phyloP scores from a whole-genome alignment of 495 filamentous ascomycete species.

The Neurospora sp. region DNA sequence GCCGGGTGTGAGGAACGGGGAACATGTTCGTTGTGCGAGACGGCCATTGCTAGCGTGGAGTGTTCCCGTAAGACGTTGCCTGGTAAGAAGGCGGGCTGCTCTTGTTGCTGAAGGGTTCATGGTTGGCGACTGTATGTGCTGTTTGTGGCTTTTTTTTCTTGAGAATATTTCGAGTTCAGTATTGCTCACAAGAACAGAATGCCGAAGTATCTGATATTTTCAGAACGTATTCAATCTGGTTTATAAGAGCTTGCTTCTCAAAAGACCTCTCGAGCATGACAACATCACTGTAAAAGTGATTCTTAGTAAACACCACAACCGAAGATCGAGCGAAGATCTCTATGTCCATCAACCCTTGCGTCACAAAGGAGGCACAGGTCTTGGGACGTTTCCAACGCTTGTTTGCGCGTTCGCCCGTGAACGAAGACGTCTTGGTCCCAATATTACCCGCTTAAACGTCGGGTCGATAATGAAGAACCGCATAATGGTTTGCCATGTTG shows the following conservation, averaged over 20 bases:
- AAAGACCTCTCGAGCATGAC: not conserved
- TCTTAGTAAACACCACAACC: not conserved
- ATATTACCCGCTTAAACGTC: not conserved
- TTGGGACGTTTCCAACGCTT: not conserved
- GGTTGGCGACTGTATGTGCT: not conserved
- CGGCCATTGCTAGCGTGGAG: not conserved
- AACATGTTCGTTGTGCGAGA: not conserved
- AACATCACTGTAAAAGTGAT: not conserved
- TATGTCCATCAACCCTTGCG: not conserved
- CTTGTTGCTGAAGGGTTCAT: constrained; percentile 1
- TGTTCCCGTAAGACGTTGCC: not conserved
- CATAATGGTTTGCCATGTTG: not conserved
- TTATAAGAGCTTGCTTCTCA: not conserved
- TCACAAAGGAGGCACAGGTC: not conserved
- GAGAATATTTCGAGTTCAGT: not conserved
- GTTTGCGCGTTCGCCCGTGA: not conserved
- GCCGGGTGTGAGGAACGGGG: not conserved
- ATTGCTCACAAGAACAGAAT: not conserved
- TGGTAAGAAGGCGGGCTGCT: not conserved
- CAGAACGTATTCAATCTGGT: not conserved
- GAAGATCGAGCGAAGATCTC: not conserved
- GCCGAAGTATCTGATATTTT: not conserved
- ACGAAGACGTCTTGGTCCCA: not conserved
- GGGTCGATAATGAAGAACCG: not conserved
- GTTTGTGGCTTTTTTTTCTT: not conserved